phyloP scores from a whole-genome alignment of 164 flowering plant species.

The Cinnamomum chago region DNA sequence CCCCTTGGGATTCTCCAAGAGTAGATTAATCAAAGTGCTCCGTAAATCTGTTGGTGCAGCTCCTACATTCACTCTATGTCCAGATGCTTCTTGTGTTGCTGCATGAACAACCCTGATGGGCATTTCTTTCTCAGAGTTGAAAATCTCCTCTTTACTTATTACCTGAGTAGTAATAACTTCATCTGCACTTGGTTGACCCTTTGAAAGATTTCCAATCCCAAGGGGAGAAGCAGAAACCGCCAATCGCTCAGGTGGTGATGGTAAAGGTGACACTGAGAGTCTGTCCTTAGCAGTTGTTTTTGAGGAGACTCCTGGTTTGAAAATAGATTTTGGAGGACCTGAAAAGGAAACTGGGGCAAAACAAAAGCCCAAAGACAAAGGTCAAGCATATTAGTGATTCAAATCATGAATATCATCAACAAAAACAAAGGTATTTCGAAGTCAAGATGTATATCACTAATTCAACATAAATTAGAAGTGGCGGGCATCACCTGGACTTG shows the following conservation, averaged over 20 bases:
- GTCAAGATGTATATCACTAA: background rate
- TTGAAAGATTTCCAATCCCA: conserved; percentile 34
- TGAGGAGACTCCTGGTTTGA: conserved; percentile 43
- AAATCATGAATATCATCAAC: background rate
- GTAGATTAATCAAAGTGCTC: conserved; percentile 47
- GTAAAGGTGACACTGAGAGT: conserved; percentile 60
- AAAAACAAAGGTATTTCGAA: background rate
- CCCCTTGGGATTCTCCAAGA: conserved; percentile 70
- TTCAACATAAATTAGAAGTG: too few relatives aligned
- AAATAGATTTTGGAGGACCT: conserved; percentile 48
- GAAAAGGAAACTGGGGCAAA: conserved; percentile 27
- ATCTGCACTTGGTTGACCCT: conserved; percentile 29
- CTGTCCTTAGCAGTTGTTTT: conserved; percentile 42
- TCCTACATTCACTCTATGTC: conserved; percentile 27
- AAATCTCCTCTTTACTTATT: conserved; percentile 32
- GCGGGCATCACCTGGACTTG: conserved; percentile 51
- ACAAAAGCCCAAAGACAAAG: conserved; percentile 3
- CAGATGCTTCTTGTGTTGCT: conserved; percentile 22
- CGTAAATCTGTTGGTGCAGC: conserved; percentile 50
- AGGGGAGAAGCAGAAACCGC: conserved; percentile 52
- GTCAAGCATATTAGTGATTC: conserved; percentile 5
- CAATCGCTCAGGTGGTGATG: conserved; percentile 58
- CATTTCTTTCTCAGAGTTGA: conserved; percentile 49
- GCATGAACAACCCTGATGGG: conserved; percentile 25
- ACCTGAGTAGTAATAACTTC: conserved; percentile 27